Conservation (phyloP, 306 rosid species). For the Prunus mira region DNA sequence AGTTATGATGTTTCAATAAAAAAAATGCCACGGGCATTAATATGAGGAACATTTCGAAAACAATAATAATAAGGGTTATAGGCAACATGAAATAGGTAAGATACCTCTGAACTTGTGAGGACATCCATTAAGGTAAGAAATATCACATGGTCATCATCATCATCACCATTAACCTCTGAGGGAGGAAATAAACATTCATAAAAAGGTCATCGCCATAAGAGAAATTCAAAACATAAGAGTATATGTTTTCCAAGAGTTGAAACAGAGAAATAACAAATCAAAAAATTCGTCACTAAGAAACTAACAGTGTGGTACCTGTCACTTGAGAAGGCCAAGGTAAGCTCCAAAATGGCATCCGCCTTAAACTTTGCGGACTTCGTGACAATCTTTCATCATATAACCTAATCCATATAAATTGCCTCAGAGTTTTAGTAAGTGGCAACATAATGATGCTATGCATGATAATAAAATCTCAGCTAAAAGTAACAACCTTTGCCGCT, state of each 20-base stretch:
- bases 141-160: not conserved
- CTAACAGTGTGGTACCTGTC: constrained; percentile 47
- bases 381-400: constrained; percentile 37
- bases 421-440: not conserved
- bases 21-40: not conserved
- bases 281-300: not conserved
- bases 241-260: not conserved
- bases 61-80: not conserved
- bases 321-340: constrained; percentile 33
- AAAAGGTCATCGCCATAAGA: constrained; percentile 6
- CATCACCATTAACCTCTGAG: constrained; percentile 40
- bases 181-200: constrained; percentile 4
- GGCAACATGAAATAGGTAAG: not conserved
- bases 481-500: constrained; percentile 54
- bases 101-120: constrained; percentile 54
- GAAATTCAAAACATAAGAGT: not conserved
- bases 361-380: not conserved
- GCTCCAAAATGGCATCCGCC: constrained; percentile 40
- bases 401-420: constrained; percentile 28
- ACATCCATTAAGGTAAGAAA: constrained; percentile 55
- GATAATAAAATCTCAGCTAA: not conserved
- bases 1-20: too few species aligned
- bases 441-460: not conserved
- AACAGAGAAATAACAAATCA: constrained; percentile 4
- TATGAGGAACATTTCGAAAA: not conserved